Base-by-base conservation (phyloP, 352 stramenopile genomes). In the Thraustochytrium striatum region DNA sequence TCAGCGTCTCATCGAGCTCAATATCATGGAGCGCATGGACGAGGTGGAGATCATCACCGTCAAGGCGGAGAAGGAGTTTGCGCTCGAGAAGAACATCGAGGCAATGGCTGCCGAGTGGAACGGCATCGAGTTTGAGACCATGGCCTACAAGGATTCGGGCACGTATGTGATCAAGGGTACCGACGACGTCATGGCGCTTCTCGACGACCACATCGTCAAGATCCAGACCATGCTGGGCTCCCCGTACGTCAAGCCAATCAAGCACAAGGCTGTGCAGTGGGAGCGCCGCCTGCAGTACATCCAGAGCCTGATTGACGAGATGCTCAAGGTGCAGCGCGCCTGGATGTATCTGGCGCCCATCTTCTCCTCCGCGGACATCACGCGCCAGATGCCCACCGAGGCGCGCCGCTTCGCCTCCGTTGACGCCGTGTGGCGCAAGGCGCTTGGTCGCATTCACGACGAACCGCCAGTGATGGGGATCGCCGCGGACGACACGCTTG, bases 21-120 rank as follows among this genome's bases (percentile, higher is more conserved):
- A 93, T 50, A 92, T 94, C 79, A 93, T 88, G 0, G 85, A 89
- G 38, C 89, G 96, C 82, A 87, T 98, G 33, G 93, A 97, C 36
- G 87, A 88, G 5, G 94, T 97, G 38, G 85, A 90, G 62, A 85
- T 88, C 58, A 83, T 89, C 47, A 91, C 91, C 0, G 93, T 92
- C 1, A 92, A 94, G 61, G 93, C 93, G 0, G 92, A 97, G 83
- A 98, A 98, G 75, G 93, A 98, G 83, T 98, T 96, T 78, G 91
- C 91, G 1, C 73, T 98, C 16, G 91, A 98, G 79, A 95, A 95
- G 78, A 91, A 88, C 57, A 82, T 98, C 21, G 93, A 90, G n/a
- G 86, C 87, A 11, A 98, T 98, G 94, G 92, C 93, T 52, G 82
- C 88, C 5, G 94, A 98, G 83, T 98, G 94, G 94, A 88, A 94